Conservation (phyloP, 2,329 filamentous ascomycete species). For the Pseudopyrenochaeta lycopersici region DNA sequence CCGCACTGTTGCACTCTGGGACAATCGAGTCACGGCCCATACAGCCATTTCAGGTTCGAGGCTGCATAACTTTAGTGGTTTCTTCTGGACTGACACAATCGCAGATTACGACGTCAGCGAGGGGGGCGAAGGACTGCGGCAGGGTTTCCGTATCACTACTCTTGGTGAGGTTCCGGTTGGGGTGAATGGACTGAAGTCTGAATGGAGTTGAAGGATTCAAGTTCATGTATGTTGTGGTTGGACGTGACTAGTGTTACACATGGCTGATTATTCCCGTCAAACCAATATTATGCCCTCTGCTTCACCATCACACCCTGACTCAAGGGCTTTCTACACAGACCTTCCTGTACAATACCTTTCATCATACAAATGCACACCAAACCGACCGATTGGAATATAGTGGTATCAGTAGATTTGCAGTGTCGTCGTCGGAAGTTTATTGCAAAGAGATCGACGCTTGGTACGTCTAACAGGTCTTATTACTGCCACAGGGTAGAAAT, state of each 20-base stretch:
- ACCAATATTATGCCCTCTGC: too few species aligned
- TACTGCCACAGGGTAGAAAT: neutral
- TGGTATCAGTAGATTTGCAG: too few species aligned
- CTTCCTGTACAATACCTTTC: too few species aligned
- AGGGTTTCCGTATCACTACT: constrained; percentile 37
- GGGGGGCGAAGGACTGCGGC: constrained; percentile 30
- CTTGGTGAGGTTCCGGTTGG: constrained; percentile 29
- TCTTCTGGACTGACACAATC: constrained; percentile 41
- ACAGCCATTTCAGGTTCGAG: constrained; percentile 71
- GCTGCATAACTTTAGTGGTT: neutral
- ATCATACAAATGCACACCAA: too few species aligned
- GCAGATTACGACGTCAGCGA: constrained; percentile 65
- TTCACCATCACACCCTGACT: too few species aligned
- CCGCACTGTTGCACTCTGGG: constrained; percentile 82
- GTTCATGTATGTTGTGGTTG: neutral
- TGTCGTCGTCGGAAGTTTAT: too few species aligned
- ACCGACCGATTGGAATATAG: too few species aligned
- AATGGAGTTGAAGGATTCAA: constrained; percentile 18
- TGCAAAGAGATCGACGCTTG: too few species aligned
- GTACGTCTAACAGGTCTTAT: neutral
- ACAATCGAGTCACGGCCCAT: constrained; percentile 80
- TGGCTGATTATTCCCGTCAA: too few species aligned
- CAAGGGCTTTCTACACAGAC: too few species aligned
- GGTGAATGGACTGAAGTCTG: constrained; percentile 27
- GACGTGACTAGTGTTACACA: too few species aligned